Base-by-base conservation (phyloP, 2,329 filamentous ascomycete genomes). In the Penicillium sp. region DNA sequence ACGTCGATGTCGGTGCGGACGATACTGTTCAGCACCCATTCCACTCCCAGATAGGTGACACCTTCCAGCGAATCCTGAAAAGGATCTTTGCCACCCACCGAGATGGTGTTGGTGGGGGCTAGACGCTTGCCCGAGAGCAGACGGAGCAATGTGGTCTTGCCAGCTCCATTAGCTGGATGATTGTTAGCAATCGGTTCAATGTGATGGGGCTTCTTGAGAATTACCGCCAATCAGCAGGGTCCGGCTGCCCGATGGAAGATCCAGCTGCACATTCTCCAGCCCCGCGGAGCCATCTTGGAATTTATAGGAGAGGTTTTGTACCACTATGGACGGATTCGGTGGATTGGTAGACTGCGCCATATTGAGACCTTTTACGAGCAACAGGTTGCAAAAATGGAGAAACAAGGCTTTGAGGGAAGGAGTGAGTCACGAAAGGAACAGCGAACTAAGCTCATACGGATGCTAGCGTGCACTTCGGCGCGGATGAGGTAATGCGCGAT, bases 11-110 rank as follows among this genome's bases (percentile, higher is more conserved):
- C 94, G 27, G 88, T 95, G 46, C 92, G 88, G 43, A 97, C 94
- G 64, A 97, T 95, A 44, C 89, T 90, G 77, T 97, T 97, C 9
- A 99, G 82, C 3, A 97, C 94, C 94, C 94, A 99, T 79, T 99
- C 94, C 0, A 96, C 84, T 0, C 94, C 94, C 7, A 99, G 87
- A 73, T 99, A 99, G 20, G 92, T 97, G 28, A 99, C 92, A 56
- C 94, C 94, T 74, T 96, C 89, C 25, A 96, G 84, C 10, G 87
- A 85, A 31, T 91, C 82, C 71, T 90, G 88, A 82, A 99, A 99
- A 8, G 94, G 94, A 73, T 99, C 94, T 44, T 90, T 84, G 57
- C 89, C 90, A 44, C 84, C 87, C 56, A 99, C 86, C 64, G 76
- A 78, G 70, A 99, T 89, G 58, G 86, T 85, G 67, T 81, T 78